Conservation (phyloP, 768 basidiomycete genomes). For the Tulasnella sp. region DNA sequence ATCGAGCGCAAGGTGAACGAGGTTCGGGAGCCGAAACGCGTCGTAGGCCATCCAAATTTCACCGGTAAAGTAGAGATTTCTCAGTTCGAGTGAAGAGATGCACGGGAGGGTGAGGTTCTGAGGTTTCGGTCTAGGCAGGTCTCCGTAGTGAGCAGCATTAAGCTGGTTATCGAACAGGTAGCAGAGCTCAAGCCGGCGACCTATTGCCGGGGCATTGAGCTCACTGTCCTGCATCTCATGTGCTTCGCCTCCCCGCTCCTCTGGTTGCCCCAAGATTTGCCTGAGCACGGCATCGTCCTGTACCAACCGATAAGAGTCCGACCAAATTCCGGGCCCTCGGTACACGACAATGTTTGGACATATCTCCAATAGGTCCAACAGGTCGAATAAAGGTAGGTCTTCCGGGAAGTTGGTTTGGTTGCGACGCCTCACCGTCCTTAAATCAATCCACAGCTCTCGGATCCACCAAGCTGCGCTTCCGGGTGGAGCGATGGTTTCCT, state of each 20-base stretch:
- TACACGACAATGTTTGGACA: not conserved
- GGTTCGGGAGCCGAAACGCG: not conserved
- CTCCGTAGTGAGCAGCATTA: not conserved
- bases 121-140: not conserved
- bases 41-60: no score
- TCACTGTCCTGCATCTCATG: no score
- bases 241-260: no score
- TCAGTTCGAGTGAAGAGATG: not conserved
- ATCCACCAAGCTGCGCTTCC: not conserved
- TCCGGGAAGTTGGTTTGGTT: not conserved
- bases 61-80: not conserved
- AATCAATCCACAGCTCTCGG: not conserved
- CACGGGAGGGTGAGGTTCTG: not conserved
- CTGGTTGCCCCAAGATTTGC: no score
- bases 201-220: no score
- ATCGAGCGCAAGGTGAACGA: not conserved
- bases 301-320: not conserved
- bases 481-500: not conserved
- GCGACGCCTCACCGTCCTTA: not conserved
- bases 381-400: not conserved
- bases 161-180: no score
- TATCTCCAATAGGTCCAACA: not conserved
- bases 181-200: not conserved
- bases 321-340: not conserved
- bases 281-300: not conserved